Percentiles rank a stretch among this genome's conserved stretches.
Conservation (phyloP, 2,329 filamentous ascomycete species). For the Coniochaeta sp. region DNA sequence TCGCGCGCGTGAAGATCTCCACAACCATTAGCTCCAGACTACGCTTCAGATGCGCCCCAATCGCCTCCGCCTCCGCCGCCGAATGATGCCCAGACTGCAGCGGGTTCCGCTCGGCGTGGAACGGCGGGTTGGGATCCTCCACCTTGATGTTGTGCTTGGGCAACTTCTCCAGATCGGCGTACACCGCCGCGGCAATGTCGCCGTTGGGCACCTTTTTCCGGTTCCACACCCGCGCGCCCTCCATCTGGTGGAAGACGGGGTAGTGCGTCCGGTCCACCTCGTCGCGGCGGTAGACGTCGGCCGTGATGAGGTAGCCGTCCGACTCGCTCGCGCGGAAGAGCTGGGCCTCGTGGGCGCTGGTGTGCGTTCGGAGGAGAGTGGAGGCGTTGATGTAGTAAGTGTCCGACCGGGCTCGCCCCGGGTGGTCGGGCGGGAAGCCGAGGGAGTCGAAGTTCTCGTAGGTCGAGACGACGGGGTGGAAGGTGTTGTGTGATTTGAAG, state of each 20-base stretch:
- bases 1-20: conserved; percentile 77
- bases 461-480: conserved; percentile 78
- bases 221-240: conserved; percentile 87
- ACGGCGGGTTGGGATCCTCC: conserved; percentile 75
- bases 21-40: conserved; percentile 86
- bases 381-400: conserved; percentile 90
- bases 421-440: conserved; percentile 81
- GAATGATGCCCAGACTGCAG: conserved; percentile 68
- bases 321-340: conserved; percentile 66
- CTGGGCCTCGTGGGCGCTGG: conserved; percentile 85
- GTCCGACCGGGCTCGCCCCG: conserved; percentile 79
- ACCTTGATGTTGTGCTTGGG: conserved; percentile 70
- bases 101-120: conserved; percentile 74
- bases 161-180: conserved; percentile 62
- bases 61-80: conserved; percentile 70
- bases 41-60: conserved; percentile 79
- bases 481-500: conserved; percentile 70
- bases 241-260: conserved; percentile 98
- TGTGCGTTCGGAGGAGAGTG: conserved; percentile 86
- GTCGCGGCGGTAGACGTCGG: conserved; percentile 93
- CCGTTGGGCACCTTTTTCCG: conserved; percentile 49
- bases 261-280: conserved; percentile 94
- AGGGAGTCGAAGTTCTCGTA: conserved; percentile 95
- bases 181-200: conserved; percentile 59
- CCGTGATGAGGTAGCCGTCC: conserved; percentile 81